phyloP scores from a whole-genome alignment of 805 yeast genomes.

The Metschnikowia hibisci region DNA sequence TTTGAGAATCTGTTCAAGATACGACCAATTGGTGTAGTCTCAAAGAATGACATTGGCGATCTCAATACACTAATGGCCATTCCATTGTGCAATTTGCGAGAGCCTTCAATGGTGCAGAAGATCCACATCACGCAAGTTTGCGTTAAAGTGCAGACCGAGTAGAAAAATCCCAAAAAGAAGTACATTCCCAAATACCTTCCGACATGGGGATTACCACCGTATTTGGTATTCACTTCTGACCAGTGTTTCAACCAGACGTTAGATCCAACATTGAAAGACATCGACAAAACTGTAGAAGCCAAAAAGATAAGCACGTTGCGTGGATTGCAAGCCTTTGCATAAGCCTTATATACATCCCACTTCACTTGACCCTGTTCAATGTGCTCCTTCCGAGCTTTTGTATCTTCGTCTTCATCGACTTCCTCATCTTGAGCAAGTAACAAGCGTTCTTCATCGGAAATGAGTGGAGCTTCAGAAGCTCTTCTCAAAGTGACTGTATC shows the following conservation, averaged over 20 bases:
- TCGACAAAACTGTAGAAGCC: slow-evolving; percentile 51
- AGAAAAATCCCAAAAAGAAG: slow-evolving; percentile 65
- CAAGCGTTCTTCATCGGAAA: slow-evolving; percentile 32
- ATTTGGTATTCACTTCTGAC: slow-evolving; percentile 81
- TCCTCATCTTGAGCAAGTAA: slow-evolving; percentile 30
- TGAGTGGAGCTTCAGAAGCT: slow-evolving; percentile 56
- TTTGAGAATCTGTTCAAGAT: slow-evolving; percentile 86
- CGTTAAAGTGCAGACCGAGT: slow-evolving; percentile 55
- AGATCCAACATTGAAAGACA: slow-evolving; percentile 59
- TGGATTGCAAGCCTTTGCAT: slow-evolving; percentile 84
- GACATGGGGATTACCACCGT: slow-evolving; percentile 71
- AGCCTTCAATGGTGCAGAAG: slow-evolving; percentile 78
- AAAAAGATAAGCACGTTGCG: slow-evolving; percentile 58
- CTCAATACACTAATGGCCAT: slow-evolving; percentile 73
- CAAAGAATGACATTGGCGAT: slow-evolving; percentile 95
- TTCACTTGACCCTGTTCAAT: slow-evolving; percentile 92
- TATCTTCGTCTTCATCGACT: slow-evolving; percentile 33
- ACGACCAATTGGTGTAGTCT: slow-evolving; percentile 93
- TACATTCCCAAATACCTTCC: slow-evolving; percentile 70
- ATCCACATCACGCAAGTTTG: slow-evolving; percentile 75
- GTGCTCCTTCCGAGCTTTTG: slow-evolving; percentile 60
- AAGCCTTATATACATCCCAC: slow-evolving; percentile 76
- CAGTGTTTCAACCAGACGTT: slow-evolving; percentile 95
- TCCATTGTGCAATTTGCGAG: slow-evolving; percentile 64
- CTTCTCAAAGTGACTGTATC: slow-evolving; percentile 47